Evolutionary conservation across 2,329 filamentous ascomycete genomes (phyloP).

Genomic region (Cladophialophora psammophila): DNA sequence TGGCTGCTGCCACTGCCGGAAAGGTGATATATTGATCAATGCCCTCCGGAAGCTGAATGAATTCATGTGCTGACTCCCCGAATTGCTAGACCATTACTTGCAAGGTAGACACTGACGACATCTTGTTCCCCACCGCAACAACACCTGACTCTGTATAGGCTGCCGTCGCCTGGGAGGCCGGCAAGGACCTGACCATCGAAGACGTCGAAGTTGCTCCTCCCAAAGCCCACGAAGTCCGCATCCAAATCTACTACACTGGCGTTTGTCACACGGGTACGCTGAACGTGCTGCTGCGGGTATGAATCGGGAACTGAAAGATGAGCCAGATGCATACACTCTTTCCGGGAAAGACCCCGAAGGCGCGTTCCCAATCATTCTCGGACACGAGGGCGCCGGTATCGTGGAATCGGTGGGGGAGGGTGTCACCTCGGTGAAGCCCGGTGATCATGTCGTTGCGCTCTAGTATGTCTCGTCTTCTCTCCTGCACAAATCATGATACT

Average conservation of each 20-base stretch:
- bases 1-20: constrained; percentile 40
- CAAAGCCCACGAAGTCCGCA: constrained; percentile 91
- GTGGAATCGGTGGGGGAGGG: constrained; percentile 95
- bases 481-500: neutral
- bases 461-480: constrained; percentile 65
- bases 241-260: constrained; percentile 96
- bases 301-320: constrained; percentile 26
- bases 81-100: constrained; percentile 81
- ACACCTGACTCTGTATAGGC: constrained; percentile 61
- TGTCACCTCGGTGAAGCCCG: constrained; percentile 91
- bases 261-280: constrained; percentile 92
- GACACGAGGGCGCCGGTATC: constrained; percentile 89
- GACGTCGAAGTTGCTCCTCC: constrained; percentile 91
- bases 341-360: constrained; percentile 98
- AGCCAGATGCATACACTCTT: constrained; percentile 85
- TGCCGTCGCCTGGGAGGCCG: constrained; percentile 96
- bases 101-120: constrained; percentile 62
- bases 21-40: constrained; percentile 34
- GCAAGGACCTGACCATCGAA: constrained; percentile 86
- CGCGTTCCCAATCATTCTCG: constrained; percentile 86
- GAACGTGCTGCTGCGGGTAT: constrained; percentile 21
- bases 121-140: constrained; percentile 5
- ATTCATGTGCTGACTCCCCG: constrained; percentile 15
- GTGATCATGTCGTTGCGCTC: constrained; percentile 88
- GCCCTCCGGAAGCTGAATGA: neutral